A percentile compares a stretch with the other conserved stretches of the same genome.
Conservation (phyloP, 2,329 filamentous ascomycete species). For the Venturiaceae sp. region DNA sequence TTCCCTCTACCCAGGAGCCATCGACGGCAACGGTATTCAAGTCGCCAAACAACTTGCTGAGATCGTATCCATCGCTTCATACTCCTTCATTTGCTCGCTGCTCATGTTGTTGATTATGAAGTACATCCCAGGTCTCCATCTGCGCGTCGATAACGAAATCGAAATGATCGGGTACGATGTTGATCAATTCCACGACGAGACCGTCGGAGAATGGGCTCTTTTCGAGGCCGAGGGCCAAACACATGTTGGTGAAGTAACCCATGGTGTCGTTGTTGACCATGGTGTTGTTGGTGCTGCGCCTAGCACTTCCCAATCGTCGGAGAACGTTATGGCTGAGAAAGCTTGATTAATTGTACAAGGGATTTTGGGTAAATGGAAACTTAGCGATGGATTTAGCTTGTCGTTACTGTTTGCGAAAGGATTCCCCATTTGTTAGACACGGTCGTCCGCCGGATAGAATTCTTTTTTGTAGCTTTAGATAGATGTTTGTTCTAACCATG, state of each 20-base stretch:
- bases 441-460: too few species aligned
- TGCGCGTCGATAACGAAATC: constrained; percentile 43
- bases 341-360: too few species aligned
- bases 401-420: too few species aligned
- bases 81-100: constrained; percentile 44
- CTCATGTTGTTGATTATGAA: constrained; percentile 43
- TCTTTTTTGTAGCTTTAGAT: too few species aligned
- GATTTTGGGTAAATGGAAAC: too few species aligned
- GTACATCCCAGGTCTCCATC: constrained; percentile 42
- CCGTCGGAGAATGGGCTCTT: constrained; percentile 42
- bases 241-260: not conserved
- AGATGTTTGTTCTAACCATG: too few species aligned
- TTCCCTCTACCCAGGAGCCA: constrained; percentile 36
- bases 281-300: too few species aligned
- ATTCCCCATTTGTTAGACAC: too few species aligned
- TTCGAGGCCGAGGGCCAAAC: constrained; percentile 12
- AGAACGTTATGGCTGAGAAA: too few species aligned
- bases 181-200: constrained; percentile 46
- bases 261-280: not conserved
- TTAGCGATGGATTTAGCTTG: too few species aligned
- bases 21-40: constrained; percentile 40
- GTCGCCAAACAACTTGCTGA: constrained; percentile 42
- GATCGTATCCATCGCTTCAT: constrained; percentile 41
- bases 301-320: too few species aligned
- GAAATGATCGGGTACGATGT: constrained; percentile 45